phyloP scores from a whole-genome alignment of 768 basidiomycete genomes.

The Calvatia gigantea region DNA sequence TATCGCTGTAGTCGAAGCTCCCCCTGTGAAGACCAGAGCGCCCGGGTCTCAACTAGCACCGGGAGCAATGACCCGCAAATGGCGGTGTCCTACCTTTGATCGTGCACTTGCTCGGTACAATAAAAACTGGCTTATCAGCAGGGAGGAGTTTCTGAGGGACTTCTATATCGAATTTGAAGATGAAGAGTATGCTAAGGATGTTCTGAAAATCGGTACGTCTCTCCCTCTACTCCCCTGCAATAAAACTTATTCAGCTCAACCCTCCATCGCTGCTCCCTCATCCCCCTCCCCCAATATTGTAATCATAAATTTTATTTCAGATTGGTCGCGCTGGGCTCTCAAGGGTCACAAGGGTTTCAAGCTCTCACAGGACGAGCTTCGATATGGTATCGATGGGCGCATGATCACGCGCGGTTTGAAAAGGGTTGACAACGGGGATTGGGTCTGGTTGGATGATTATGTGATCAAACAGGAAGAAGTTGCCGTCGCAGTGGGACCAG shows the following conservation, averaged over 20 bases:
- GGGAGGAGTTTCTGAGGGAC: conserved; percentile 32
- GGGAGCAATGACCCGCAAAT: conserved; percentile 17
- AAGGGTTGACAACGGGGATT: conserved; percentile 15
- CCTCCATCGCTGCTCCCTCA: not conserved
- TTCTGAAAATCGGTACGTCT: conserved; percentile 33
- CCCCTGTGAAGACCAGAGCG: conserved; percentile 1
- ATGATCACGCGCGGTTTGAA: conserved; percentile 27
- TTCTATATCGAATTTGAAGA: conserved; percentile 40
- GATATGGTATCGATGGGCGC: conserved; percentile 28
- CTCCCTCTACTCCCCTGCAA: not conserved
- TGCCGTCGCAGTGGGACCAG: not conserved
- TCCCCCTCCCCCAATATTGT: not conserved
- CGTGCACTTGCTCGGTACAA: conserved; percentile 38
- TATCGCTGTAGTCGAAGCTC: conserved; percentile 1
- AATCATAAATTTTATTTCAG: conserved; percentile 19
- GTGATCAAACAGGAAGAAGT: conserved; percentile 10
- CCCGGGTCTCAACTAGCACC: conserved; percentile 1
- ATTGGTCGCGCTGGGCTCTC: conserved; percentile 34
- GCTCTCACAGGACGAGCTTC: conserved; percentile 32
- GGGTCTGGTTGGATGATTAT: conserved; percentile 17
- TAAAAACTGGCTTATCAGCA: conserved; percentile 37
- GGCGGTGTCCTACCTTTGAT: conserved; percentile 41
- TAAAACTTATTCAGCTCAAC: not conserved
- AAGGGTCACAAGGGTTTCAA: conserved; percentile 40
- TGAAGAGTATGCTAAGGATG: conserved; percentile 36